phyloP scores from a whole-genome alignment of 208 protist genomes.

The Strigomonas galati region DNA sequence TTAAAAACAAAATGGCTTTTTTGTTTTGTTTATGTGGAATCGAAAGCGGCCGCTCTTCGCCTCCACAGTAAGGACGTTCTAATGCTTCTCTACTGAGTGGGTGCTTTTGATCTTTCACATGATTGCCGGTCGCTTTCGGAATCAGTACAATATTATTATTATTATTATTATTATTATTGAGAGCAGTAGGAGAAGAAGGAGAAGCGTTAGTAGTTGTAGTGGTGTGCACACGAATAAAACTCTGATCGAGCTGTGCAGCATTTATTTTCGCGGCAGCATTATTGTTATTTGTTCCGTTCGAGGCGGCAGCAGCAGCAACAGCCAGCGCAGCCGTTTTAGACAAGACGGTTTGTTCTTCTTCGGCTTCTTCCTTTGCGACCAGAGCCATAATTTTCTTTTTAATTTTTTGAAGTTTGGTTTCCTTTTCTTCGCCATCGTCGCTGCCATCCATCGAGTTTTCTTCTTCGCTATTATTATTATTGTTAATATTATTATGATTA shows the following conservation, averaged over 20 bases:
- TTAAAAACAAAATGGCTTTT: conserved; percentile 29
- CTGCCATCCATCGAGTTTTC: not conserved
- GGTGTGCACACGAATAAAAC: too few relatives aligned
- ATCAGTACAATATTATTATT: not conserved
- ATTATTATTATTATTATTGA: conserved; percentile 5
- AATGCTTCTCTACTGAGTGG: conserved; percentile 2
- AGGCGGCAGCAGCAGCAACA: too few relatives aligned
- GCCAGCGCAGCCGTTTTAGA: too few relatives aligned
- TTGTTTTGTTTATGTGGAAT: conserved; percentile 23
- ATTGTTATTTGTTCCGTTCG: too few relatives aligned
- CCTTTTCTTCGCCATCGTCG: too few relatives aligned
- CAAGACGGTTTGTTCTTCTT: too few relatives aligned
- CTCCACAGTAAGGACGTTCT: conserved; percentile 48
- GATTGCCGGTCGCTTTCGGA: not conserved
- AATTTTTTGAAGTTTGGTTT: too few relatives aligned
- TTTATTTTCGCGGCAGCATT: too few relatives aligned
- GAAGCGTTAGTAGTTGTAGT: too few relatives aligned
- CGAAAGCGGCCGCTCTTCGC: conserved; percentile 30
- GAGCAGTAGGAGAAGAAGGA: not conserved
- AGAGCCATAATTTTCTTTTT: too few relatives aligned
- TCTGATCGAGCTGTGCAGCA: too few relatives aligned
- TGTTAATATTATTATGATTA: conserved; percentile 2
- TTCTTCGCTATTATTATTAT: not conserved
- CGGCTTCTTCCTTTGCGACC: too few relatives aligned
- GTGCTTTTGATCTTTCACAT: not conserved